These are phyloP conservation scores for Metschnikowia noctiluminum DNA, from an alignment of 805 yeast genomes.

Conservation along the genomic window DNA sequence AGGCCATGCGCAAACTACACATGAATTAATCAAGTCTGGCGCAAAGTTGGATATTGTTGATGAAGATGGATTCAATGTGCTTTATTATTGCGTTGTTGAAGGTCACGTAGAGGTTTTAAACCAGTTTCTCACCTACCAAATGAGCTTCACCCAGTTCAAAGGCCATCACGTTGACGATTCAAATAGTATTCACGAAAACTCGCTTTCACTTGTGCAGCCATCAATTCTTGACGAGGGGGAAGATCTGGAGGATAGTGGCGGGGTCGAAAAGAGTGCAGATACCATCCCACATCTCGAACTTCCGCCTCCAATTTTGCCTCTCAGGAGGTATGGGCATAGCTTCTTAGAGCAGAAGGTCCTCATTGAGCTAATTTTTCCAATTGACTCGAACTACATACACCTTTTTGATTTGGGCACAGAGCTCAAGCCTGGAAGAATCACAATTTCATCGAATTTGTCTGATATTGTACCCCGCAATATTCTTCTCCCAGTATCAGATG, in stretches of 20 bases:
- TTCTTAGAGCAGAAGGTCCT: constrained; percentile 87
- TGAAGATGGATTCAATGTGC: constrained; percentile 74
- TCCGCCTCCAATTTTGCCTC: constrained; percentile 95
- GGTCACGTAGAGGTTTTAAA: constrained; percentile 84
- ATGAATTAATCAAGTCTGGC: constrained; percentile 65
- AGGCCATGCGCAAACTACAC: constrained; percentile 71
- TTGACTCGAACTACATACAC: constrained; percentile 43
- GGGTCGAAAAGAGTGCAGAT: constrained; percentile 46
- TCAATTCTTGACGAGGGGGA: constrained; percentile 27
- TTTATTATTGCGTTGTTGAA: constrained; percentile 91
- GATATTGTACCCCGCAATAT: constrained; percentile 89
- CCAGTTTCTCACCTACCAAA: constrained; percentile 49
- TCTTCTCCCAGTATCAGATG: constrained; percentile 69
- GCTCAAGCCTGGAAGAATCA: constrained; percentile 72
- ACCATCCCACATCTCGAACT: constrained; percentile 84
- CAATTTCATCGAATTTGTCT: constrained; percentile 69
- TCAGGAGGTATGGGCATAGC: constrained; percentile 93
- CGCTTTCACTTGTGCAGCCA: constrained; percentile 15
- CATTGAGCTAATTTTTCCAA: constrained; percentile 68
- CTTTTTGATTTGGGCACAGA: constrained; percentile 42
- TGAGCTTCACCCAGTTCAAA: constrained; percentile 9
- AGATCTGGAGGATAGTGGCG: constrained; percentile 40
- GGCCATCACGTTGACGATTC: neutral
- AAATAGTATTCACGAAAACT: neutral
- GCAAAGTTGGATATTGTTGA: constrained; percentile 70